Evolutionary conservation across 345 rosid species (phyloP), one percentile per base, ranked within the genome.

Genomic region (Mangifera indica): DNA sequence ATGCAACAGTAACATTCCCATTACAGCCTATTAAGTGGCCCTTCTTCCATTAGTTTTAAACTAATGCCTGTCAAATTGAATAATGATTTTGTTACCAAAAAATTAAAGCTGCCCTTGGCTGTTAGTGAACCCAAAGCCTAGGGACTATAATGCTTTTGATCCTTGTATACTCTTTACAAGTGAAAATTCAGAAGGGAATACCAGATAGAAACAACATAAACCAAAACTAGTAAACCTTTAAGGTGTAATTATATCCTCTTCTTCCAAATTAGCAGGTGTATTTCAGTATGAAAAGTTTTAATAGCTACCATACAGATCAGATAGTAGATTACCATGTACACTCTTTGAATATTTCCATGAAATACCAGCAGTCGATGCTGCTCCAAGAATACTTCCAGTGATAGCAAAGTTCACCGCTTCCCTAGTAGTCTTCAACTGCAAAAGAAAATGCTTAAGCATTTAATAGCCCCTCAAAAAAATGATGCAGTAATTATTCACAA

Each of bases 341-440:
- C 92, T 88, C 86, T 73, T 87, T 3, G 97, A 95, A 80, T 96
- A 93, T 76, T 88, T 93, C 99, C 94, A 93, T 59, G 97, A 79
- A 84, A 89, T 40, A 79, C 85, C 94, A 10, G 93, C 98, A 71
- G 94, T 87, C 13, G 97, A 85, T 37, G 86, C 76, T 24, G 96
- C 98, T 65, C 96, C 99, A 69, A 93, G 77, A 37, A 79, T 78
- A 78, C 86, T 75, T 74, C 97, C 97, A 18, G 83, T 21, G 26
- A 83, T 66, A 55, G 86, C 93, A 72, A 79, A 84, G 0, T 73
- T 74, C 40, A 71, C 85, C 20, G 96, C 96, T 76, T 95, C 89
- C 84, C 97, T 86, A 56, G 92, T 88, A 61, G 90, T 85, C 81
- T 89, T 91, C 84, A 95, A 82, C 98, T 95, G 95, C 2, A 68